phyloP scores from a whole-genome alignment of 805 yeast genomes.

The Komagataella ulmi region DNA sequence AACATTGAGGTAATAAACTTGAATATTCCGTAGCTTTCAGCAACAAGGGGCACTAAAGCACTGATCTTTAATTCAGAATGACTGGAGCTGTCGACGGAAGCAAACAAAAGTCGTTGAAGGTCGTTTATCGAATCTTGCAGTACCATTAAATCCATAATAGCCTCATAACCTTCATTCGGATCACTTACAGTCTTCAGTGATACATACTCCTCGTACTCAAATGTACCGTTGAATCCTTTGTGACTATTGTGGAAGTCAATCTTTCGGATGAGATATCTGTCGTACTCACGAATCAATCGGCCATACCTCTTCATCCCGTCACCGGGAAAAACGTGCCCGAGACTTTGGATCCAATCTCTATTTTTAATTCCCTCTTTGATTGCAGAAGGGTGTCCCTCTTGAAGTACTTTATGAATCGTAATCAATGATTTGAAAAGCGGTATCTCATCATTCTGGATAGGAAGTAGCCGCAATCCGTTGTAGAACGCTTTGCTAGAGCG shows the following conservation, averaged over 20 bases:
- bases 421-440: conserved; percentile 80
- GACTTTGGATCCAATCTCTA: conserved; percentile 61
- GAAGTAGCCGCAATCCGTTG: conserved; percentile 67
- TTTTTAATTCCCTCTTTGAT: conserved; percentile 71
- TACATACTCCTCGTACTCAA: conserved; percentile 91
- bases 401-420: conserved; percentile 81
- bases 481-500: conserved; percentile 75
- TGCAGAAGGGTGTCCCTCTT: conserved; percentile 91
- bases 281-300: conserved; percentile 66
- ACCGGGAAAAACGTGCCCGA: conserved; percentile 42
- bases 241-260: conserved; percentile 74
- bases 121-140: conserved; percentile 77
- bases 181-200: conserved; percentile 79
- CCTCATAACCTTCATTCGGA: conserved; percentile 92
- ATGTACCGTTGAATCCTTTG: conserved; percentile 86
- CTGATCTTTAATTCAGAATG: conserved; percentile 66
- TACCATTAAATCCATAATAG: conserved; percentile 72
- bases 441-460: conserved; percentile 70
- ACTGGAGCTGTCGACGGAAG: conserved; percentile 48
- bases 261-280: conserved; percentile 53
- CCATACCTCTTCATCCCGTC: conserved; percentile 43
- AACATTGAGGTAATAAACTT: conserved; percentile 84
- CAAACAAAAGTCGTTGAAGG: conserved; percentile 62
- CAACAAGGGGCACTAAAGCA: conserved; percentile 79
- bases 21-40: conserved; percentile 88